phyloP scores from a whole-genome alignment of 2,329 filamentous ascomycete species.

The Onygenales sp. region DNA sequence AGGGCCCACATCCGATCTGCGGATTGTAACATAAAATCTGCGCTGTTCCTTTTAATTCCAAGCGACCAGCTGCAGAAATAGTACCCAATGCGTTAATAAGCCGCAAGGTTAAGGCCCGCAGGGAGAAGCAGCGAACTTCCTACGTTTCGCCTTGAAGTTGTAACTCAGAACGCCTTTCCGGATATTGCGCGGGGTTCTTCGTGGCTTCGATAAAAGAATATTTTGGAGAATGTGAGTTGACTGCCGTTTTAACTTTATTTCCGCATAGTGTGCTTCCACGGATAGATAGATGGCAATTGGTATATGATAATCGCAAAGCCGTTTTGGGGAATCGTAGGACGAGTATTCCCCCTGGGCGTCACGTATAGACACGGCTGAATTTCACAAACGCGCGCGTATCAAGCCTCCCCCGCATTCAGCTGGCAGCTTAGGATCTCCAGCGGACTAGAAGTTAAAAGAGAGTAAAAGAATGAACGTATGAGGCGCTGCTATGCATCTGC shows the following conservation, averaged over 20 bases:
- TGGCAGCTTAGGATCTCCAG: no score
- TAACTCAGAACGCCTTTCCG: neutral
- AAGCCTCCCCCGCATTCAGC: no score
- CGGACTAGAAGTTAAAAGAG: neutral
- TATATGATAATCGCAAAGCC: neutral
- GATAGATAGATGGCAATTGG: neutral
- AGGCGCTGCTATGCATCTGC: neutral
- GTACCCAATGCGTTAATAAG: neutral
- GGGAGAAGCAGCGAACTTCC: no score
- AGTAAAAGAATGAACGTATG: neutral
- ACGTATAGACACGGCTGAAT: no score
- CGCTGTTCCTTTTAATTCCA: neutral
- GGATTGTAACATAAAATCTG: neutral
- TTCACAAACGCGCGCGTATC: no score
- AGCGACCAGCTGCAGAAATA: neutral
- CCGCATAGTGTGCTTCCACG: neutral
- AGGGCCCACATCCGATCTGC: neutral
- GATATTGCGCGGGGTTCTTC: neutral
- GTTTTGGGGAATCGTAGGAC: neutral
- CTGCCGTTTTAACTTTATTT: no score
- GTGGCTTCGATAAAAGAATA: neutral
- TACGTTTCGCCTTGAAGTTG: no score
- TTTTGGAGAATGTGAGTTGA: neutral
- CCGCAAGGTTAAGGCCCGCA: neutral
- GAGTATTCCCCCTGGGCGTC: no score